Evolutionary conservation across 805 yeast genomes (phyloP).

Genomic region (Metschnikowia reukaufii): DNA sequence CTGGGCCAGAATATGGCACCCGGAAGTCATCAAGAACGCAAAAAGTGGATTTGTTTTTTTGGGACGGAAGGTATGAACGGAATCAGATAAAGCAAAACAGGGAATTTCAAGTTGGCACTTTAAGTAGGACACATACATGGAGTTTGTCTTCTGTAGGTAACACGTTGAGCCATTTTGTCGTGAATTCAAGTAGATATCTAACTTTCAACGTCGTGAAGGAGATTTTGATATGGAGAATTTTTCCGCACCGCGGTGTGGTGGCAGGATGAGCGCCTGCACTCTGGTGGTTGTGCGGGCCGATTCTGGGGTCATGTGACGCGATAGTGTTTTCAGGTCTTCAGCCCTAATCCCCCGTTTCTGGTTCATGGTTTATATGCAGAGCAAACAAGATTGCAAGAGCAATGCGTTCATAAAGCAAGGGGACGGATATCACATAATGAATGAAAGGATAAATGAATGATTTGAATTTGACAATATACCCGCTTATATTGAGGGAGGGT

Average conservation of each 20-base stretch:
- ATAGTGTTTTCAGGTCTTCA: constrained; percentile 14
- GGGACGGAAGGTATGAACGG: not conserved
- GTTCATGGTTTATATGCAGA: not conserved
- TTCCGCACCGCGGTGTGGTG: constrained; percentile 16
- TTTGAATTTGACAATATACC: too few species aligned
- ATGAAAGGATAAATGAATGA: too few species aligned
- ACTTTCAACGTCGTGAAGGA: not conserved
- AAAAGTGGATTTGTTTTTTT: too few species aligned
- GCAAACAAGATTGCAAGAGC: too few species aligned
- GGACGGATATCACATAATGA: too few species aligned
- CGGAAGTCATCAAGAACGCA: too few species aligned
- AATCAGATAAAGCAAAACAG: not conserved
- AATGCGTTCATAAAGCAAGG: too few species aligned
- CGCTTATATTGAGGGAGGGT: too few species aligned
- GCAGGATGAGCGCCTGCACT: constrained; percentile 17
- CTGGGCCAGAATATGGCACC: too few species aligned
- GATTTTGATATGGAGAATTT: constrained; percentile 15
- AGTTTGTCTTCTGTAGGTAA: constrained; percentile 30
- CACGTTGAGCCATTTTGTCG: constrained; percentile 85
- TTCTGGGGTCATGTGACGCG: constrained; percentile 13
- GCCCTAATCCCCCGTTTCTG: constrained; percentile 15
- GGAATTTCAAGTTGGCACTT: not conserved
- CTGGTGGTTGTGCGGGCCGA: not conserved
- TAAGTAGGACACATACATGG: constrained; percentile 35
- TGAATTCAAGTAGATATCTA: constrained; percentile 12